Conservation (phyloP, 2,329 filamentous ascomycete genomes). For the Venturia nashicola region DNA sequence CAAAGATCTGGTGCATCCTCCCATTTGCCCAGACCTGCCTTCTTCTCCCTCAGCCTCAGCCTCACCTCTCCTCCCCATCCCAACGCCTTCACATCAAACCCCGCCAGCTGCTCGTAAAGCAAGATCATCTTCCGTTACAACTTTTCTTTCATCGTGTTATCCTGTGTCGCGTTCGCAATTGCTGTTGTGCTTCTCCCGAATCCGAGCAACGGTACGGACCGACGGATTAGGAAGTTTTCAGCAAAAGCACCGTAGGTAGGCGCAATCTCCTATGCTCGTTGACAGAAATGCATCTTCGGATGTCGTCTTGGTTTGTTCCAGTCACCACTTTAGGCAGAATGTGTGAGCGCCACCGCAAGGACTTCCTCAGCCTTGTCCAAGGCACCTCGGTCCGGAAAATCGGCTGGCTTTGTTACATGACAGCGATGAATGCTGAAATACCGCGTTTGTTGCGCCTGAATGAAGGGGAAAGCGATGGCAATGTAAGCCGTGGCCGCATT, state of each 20-base stretch:
- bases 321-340: no score
- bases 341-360: not conserved
- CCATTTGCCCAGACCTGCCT: not conserved
- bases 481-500: not conserved
- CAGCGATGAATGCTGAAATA: not conserved
- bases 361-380: not conserved
- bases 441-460: not conserved
- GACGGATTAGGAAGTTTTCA: no score
- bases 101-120: not conserved
- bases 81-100: not conserved
- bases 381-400: not conserved
- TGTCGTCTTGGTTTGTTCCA: no score
- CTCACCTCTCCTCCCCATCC: not conserved
- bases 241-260: no score
- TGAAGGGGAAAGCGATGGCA: not conserved
- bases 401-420: not conserved
- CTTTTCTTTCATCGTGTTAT: no score
- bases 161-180: no score
- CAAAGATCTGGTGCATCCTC: no score
- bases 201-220: no score
- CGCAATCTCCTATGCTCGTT: no score
- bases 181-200: no score
- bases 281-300: no score
- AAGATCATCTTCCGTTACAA: no score
- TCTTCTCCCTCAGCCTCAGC: not conserved